A percentile compares a stretch with the other conserved stretches of the same genome.
These are phyloP conservation scores for Penicillium desertorum DNA, from an alignment of 495 filamentous ascomycete genomes.

Conservation along the genomic window DNA sequence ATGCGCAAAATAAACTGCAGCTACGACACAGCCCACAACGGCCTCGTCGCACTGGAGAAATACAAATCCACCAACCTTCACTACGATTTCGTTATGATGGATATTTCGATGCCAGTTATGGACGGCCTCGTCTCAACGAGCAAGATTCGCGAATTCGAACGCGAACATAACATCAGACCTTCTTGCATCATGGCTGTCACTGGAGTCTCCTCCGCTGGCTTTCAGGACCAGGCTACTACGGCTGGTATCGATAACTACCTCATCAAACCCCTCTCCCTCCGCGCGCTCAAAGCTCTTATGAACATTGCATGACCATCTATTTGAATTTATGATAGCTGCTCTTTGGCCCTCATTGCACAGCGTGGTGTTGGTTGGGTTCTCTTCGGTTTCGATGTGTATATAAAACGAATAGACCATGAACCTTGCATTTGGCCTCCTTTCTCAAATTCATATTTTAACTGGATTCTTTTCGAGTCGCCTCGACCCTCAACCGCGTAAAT, in stretches of 20 bases:
- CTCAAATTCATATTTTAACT: not conserved
- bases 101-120: constrained; percentile 69
- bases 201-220: constrained; percentile 44
- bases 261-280: constrained; percentile 50
- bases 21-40: constrained; percentile 56
- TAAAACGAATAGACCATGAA: not conserved
- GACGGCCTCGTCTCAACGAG: constrained; percentile 58
- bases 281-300: constrained; percentile 40
- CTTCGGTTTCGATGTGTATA: not conserved
- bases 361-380: not conserved
- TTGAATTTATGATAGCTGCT: not conserved
- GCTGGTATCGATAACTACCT: constrained; percentile 51
- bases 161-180: constrained; percentile 21
- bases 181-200: constrained; percentile 50
- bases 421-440: not conserved
- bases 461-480: not conserved
- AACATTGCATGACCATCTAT: constrained; percentile 30
- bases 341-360: not conserved
- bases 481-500: not conserved
- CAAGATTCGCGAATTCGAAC: constrained; percentile 55
- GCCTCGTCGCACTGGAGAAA: constrained; percentile 56
- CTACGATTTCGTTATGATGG: constrained; percentile 60
- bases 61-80: constrained; percentile 35
- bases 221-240: constrained; percentile 42
- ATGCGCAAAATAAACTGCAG: constrained; percentile 52